Base-by-base conservation (phyloP, 208 protist genomes). In the Herpetomonas samuelpessoai region DNA sequence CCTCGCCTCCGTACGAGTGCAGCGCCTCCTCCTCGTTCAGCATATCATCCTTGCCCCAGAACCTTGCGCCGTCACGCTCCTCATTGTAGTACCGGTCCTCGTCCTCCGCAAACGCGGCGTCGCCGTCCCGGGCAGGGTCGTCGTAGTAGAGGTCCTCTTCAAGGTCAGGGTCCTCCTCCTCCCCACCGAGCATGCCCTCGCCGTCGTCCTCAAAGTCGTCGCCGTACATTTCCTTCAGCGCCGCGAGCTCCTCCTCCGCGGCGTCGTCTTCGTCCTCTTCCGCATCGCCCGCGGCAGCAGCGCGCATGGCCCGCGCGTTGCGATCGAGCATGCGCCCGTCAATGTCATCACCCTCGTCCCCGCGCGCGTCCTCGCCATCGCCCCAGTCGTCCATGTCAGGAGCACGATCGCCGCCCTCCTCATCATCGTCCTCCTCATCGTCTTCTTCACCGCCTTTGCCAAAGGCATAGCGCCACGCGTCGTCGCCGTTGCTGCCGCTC, bases 201-300 rank as follows among this genome's bases (percentile, higher is more conserved):
- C 63, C 84, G 57, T 88, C 81, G 27, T 85, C 77, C 14, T 91
- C 86, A 49, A 91, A 93, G 71, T 93, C 90, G 21, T 89, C 86
- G 29, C 90, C 90, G 74, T 96, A 96, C 67, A 96, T 81, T 65
- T 93, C 84, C 29, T 75, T 71, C 53, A 96, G 65, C 19, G 90
- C 87, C 14, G 73, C 86, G 7, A 88, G 71, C 51, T 96, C 90
- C 66, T 91, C 90, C 14, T 82, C 71, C 3, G 66, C 80, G 18
- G 46, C 71, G 50, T 22, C 74, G 24, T 67, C 68, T 19, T 73
- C 66, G 26, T 84, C 78, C 22, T 75, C 74, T 12, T 78, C 66
- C 69, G 57, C 70, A 45, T 68, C 73, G 22, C 81, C 73, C 30
- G 63, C 73, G 46, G 63, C 72, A 25, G 68, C 68, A 1, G 72